Percentiles rank a stretch among this genome's conserved stretches.
Evolutionary conservation across 2,329 filamentous ascomycete species (phyloP).

Genomic region (Alternaria panax): DNA sequence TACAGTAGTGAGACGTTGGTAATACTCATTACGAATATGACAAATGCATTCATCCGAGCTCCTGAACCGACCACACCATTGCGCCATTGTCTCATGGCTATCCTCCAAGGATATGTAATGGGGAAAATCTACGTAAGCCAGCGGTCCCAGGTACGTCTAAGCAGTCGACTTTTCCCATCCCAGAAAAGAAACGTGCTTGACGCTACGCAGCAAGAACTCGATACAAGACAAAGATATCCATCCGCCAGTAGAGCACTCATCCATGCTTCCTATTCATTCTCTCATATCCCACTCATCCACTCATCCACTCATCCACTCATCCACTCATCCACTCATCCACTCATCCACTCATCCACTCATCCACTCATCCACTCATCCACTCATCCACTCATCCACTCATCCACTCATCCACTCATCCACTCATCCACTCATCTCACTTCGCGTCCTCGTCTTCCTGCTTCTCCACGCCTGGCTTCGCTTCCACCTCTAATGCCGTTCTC

Average conservation of each 20-base stretch:
- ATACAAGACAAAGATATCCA: not conserved
- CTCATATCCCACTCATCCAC: not conserved
- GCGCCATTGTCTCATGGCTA: too few species aligned
- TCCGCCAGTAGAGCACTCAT: not conserved
- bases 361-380: too few species aligned
- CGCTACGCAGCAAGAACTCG: slow-evolving; percentile 1
- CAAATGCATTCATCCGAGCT: not conserved
- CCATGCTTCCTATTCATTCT: not conserved
- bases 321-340: too few species aligned
- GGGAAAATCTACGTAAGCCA: not conserved
- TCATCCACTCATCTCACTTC: not conserved
- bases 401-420: too few species aligned
- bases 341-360: too few species aligned
- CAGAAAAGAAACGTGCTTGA: not conserved
- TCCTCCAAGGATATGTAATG: not conserved
- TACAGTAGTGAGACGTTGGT: not conserved
- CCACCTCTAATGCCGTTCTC: slow-evolving; percentile 19
- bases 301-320: too few species aligned
- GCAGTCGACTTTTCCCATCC: not conserved
- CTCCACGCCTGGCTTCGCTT: slow-evolving; percentile 1
- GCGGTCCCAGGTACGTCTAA: not conserved
- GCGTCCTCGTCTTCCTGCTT: too few species aligned
- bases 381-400: too few species aligned
- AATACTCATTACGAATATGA: not conserved
- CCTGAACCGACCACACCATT: not conserved